phyloP scores from a whole-genome alignment of 1,139 yeast genomes.

The Hyphopichia buzzinii region DNA sequence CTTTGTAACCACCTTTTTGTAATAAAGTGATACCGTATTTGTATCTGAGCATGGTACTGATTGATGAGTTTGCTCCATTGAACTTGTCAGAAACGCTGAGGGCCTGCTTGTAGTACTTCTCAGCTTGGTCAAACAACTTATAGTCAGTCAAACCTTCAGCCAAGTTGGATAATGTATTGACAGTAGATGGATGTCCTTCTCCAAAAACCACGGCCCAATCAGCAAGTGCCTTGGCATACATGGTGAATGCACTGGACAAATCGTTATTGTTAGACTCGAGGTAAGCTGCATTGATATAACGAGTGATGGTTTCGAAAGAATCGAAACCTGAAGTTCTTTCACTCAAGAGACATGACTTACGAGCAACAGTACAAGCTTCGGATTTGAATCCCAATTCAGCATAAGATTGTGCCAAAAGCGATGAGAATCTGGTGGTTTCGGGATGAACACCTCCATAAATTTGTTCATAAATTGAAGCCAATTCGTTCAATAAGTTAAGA shows the following conservation, averaged over 20 bases:
- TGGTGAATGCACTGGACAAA: constrained; percentile 58
- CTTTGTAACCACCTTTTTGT: constrained; percentile 4
- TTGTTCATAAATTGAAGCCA: constrained; percentile 75
- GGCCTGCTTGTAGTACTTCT: constrained; percentile 47
- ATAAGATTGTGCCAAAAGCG: constrained; percentile 64
- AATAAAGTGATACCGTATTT: constrained; percentile 68
- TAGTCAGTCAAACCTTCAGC: constrained; percentile 59
- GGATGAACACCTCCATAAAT: constrained; percentile 80
- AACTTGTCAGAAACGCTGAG: constrained; percentile 43
- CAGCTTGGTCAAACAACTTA: constrained; percentile 36
- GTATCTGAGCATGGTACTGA: constrained; percentile 58
- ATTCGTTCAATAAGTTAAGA: constrained; percentile 60
- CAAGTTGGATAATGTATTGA: constrained; percentile 64
- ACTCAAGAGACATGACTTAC: constrained; percentile 68
- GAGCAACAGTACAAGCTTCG: constrained; percentile 66
- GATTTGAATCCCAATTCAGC: constrained; percentile 56
- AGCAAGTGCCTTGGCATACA: constrained; percentile 59
- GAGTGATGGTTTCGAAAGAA: constrained; percentile 69
- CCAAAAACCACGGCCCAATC: constrained; percentile 57
- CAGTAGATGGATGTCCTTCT: constrained; percentile 63
- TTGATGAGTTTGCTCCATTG: constrained; percentile 59
- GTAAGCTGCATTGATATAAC: constrained; percentile 72
- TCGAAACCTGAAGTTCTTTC: constrained; percentile 85
- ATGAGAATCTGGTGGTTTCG: constrained; percentile 72
- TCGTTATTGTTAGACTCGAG: constrained; percentile 65